A percentile compares a stretch with the other conserved stretches of the same genome.
phyloP scores from a whole-genome alignment of 2,329 filamentous ascomycete species.

The Neocucurbitaria cava region DNA sequence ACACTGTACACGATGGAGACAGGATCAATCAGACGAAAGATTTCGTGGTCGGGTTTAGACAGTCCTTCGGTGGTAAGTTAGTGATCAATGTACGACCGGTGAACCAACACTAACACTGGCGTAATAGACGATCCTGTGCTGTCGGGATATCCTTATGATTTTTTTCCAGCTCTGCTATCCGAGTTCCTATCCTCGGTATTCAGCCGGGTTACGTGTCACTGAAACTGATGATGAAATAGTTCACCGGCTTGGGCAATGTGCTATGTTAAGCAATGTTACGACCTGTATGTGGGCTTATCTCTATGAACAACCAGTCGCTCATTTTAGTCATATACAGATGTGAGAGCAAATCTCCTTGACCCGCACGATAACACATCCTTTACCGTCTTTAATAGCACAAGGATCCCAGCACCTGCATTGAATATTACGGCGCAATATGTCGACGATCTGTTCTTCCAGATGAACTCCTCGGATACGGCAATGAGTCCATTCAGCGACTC shows the following conservation, averaged over 20 bases:
- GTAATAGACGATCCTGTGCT: too few relatives aligned
- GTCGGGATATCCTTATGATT: too few relatives aligned
- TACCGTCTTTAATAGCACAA: neutral
- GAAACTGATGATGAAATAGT: too few relatives aligned
- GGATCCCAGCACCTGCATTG: neutral
- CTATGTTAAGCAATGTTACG: neutral
- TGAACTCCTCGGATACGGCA: neutral
- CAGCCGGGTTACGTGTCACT: too few relatives aligned
- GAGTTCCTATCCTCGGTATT: too few relatives aligned
- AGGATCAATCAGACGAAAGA: conserved; percentile 7
- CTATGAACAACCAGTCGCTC: neutral
- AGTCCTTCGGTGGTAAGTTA: too few relatives aligned
- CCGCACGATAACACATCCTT: neutral
- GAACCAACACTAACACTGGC: too few relatives aligned
- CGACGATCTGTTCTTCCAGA: neutral
- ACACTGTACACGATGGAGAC: conserved; percentile 14
- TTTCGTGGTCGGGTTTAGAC: neutral
- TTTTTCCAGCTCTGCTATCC: too few relatives aligned
- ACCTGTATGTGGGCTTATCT: neutral
- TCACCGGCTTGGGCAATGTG: neutral
- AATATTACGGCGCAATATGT: neutral
- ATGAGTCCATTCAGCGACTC: neutral
- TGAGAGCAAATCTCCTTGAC: neutral
- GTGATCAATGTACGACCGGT: too few relatives aligned
- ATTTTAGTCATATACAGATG: neutral